These are phyloP conservation scores for Eucalyptus curtisii DNA, from an alignment of 345 rosid species.

Conservation along the genomic window DNA sequence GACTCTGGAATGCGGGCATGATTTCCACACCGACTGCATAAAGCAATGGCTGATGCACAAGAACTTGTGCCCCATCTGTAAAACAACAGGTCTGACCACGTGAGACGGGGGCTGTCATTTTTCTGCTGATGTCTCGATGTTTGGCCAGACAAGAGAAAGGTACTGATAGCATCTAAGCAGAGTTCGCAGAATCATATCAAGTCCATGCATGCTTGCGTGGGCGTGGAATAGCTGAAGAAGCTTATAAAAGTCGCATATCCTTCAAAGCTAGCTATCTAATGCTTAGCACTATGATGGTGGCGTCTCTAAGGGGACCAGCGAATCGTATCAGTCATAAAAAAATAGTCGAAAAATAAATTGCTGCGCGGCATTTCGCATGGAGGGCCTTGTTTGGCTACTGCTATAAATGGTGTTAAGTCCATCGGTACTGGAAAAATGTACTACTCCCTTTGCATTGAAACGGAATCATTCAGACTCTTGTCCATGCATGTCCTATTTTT, in stretches of 20 bases:
- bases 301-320: not conserved
- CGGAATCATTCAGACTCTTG: not conserved
- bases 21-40: constrained; percentile 3
- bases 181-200: not conserved
- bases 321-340: not conserved
- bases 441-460: not conserved
- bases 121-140: not conserved
- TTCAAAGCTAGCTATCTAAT: not conserved
- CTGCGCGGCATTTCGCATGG: not conserved
- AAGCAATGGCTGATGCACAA: constrained; percentile 11
- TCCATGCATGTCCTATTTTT: not conserved
- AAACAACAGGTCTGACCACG: not conserved
- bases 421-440: not conserved
- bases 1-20: constrained; percentile 8
- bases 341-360: not conserved
- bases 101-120: not conserved
- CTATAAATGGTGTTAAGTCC: not conserved
- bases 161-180: not conserved
- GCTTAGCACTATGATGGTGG: not conserved
- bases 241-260: not conserved
- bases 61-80: constrained; percentile 11
- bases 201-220: not conserved
- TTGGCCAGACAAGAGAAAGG: not conserved
- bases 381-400: not conserved
- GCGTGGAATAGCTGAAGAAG: not conserved